A percentile compares a stretch with the other conserved stretches of the same genome.
These are phyloP conservation scores for Salvia rosmarinus DNA, from an alignment of 257 asterid species.

Conservation along the genomic window DNA sequence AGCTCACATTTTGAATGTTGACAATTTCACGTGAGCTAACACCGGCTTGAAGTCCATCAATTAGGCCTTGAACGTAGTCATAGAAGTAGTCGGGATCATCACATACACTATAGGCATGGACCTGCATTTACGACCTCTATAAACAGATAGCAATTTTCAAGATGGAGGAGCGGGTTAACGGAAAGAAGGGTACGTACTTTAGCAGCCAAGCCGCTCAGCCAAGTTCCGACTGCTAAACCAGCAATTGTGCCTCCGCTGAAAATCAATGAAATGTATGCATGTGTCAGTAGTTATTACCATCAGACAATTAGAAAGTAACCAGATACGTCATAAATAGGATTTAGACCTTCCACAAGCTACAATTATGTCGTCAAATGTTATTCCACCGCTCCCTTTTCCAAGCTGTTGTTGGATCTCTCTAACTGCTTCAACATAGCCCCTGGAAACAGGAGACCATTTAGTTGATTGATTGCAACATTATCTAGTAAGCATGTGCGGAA, in stretches of 20 bases:
- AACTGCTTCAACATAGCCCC: constrained; percentile 96
- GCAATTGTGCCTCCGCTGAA: constrained; percentile 97
- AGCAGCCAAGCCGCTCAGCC: constrained; percentile 73
- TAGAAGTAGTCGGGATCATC: constrained; percentile 93
- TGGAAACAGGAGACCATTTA: constrained; percentile 35
- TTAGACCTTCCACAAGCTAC: constrained; percentile 93
- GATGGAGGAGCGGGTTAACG: background rate
- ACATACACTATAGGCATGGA: constrained; percentile 82
- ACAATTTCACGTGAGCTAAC: constrained; percentile 79
- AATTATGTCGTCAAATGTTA: constrained; percentile 71
- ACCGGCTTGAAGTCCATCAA: constrained; percentile 80
- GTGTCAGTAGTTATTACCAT: constrained; percentile 14
- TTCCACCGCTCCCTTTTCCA: constrained; percentile 37
- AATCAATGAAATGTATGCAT: constrained; percentile 30
- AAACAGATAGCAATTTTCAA: background rate
- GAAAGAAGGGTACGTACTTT: constrained; percentile 51
- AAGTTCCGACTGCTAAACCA: constrained; percentile 79
- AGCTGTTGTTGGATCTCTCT: constrained; percentile 83
- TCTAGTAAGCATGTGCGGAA: too few species aligned
- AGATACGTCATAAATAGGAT: background rate
- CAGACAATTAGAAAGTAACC: background rate
- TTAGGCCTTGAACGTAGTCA: constrained; percentile 72
- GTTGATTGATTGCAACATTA: too few species aligned
- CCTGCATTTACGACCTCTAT: constrained; percentile 46
- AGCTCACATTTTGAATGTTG: constrained; percentile 72